Percentiles rank a stretch among this genome's conserved stretches.
These are phyloP conservation scores for Acidiella bohemica DNA, from an alignment of 495 filamentous ascomycete genomes.

Conservation along the genomic window DNA sequence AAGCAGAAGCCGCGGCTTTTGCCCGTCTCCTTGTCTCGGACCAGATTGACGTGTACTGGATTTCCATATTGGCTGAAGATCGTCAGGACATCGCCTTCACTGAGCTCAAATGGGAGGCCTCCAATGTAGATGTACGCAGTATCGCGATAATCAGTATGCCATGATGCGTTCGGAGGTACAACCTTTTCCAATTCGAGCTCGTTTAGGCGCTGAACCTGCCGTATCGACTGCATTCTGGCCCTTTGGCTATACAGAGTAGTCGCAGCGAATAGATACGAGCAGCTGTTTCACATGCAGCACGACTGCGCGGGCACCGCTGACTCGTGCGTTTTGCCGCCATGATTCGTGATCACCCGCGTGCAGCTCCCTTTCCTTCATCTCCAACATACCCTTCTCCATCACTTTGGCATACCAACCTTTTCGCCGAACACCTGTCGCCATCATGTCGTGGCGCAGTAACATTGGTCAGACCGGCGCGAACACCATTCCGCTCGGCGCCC, in stretches of 20 bases:
- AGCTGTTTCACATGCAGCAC: neutral
- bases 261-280: too few species aligned
- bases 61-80: constrained; percentile 98
- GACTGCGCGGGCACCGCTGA: too few species aligned
- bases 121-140: constrained; percentile 95
- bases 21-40: constrained; percentile 89
- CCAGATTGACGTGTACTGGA: constrained; percentile 77
- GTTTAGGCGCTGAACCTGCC: constrained; percentile 82
- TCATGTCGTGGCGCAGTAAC: constrained; percentile 84
- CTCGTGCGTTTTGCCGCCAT: neutral
- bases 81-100: constrained; percentile 88
- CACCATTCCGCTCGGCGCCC: constrained; percentile 84
- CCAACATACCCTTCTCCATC: neutral
- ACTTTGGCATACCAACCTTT: neutral
- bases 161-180: constrained; percentile 72
- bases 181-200: constrained; percentile 86
- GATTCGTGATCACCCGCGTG: neutral
- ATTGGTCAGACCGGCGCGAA: constrained; percentile 93
- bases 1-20: constrained; percentile 89
- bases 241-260: too few species aligned
- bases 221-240: constrained; percentile 74
- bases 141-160: constrained; percentile 95
- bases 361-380: neutral
- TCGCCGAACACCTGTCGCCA: too few species aligned
- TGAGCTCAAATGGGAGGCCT: constrained; percentile 83